A percentile compares a stretch with the other conserved stretches of the same genome.
phyloP scores from a whole-genome alignment of 1,284 basidiomycete genomes.

The Moesziomyces sp. region DNA sequence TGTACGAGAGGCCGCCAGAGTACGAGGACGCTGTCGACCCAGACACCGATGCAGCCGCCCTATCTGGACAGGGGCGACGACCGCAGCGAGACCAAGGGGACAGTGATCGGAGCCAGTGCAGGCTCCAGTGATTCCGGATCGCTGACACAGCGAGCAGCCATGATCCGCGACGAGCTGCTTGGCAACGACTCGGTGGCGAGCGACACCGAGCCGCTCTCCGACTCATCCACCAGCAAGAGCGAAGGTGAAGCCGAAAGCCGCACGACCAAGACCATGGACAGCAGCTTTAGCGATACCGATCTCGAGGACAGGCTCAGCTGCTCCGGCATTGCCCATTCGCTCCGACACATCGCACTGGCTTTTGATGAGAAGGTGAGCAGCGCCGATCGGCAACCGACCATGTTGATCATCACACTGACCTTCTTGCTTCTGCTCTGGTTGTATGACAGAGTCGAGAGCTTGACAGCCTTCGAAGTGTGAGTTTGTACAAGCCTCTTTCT shows the following conservation, averaged over 20 bases:
- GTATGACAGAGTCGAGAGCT: slow-evolving; percentile 29
- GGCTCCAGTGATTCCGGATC: slow-evolving; percentile 31
- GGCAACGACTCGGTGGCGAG: slow-evolving; percentile 13
- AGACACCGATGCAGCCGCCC: too few species aligned
- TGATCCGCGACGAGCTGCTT: slow-evolving; percentile 33
- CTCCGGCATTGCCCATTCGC: slow-evolving; percentile 26
- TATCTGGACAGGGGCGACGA: too few species aligned
- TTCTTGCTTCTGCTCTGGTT: too few species aligned
- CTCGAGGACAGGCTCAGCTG: slow-evolving; percentile 18
- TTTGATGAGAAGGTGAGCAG: slow-evolving; percentile 40
- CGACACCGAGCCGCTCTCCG: slow-evolving; percentile 9
- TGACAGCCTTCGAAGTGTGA: slow-evolving; percentile 26
- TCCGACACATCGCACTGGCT: slow-evolving; percentile 34
- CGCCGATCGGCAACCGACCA: background rate
- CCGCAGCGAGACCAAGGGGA: too few species aligned
- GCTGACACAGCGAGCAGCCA: slow-evolving; percentile 20
- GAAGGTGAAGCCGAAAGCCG: background rate
- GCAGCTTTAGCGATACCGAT: background rate
- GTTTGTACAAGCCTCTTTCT: background rate
- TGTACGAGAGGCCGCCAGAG: too few species aligned
- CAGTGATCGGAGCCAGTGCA: too few species aligned
- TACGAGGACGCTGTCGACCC: too few species aligned
- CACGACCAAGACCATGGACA: background rate
- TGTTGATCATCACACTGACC: background rate
- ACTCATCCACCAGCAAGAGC: slow-evolving; percentile 10